Percentiles rank a stretch among this genome's conserved stretches.
Conservation (phyloP, 73 alveolate species). For the Paramecium tetraurelia region DNA sequence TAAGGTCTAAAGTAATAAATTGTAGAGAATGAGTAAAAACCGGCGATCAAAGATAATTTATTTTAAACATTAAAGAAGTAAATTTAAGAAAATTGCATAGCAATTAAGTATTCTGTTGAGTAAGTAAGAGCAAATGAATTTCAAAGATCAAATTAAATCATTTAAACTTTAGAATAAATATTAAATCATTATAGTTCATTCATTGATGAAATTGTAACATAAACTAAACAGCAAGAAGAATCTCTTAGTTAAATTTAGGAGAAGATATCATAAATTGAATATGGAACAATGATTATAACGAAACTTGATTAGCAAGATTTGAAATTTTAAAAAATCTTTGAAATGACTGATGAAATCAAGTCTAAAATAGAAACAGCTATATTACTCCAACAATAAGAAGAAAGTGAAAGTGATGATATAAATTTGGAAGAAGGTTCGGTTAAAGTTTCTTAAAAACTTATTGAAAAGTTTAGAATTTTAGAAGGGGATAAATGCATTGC, state of each 20-base stretch:
- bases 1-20: background rate
- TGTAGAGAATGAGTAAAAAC: background rate
- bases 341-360: slow-evolving; percentile 21
- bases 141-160: background rate
- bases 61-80: background rate
- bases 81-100: background rate
- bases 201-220: background rate
- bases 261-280: background rate
- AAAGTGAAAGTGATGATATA: background rate
- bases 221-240: background rate
- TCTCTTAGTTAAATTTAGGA: background rate
- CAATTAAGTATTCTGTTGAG: background rate
- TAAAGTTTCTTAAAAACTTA: slow-evolving; percentile 11
- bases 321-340: background rate
- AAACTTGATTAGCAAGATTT: background rate
- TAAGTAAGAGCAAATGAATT: slow-evolving; percentile 8
- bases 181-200: background rate
- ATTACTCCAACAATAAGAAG: background rate
- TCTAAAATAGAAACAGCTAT: background rate
- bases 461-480: slow-evolving; percentile 31
- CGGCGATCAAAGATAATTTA: background rate
- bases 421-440: slow-evolving; percentile 48
- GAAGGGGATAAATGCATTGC: slow-evolving; percentile 60
- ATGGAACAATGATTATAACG: background rate
- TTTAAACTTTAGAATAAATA: background rate